Evolutionary conservation across 2,329 filamentous ascomycete species (phyloP), one percentile per base, ranked within the genome.

Genomic region (Paecilomyces variotii): DNA sequence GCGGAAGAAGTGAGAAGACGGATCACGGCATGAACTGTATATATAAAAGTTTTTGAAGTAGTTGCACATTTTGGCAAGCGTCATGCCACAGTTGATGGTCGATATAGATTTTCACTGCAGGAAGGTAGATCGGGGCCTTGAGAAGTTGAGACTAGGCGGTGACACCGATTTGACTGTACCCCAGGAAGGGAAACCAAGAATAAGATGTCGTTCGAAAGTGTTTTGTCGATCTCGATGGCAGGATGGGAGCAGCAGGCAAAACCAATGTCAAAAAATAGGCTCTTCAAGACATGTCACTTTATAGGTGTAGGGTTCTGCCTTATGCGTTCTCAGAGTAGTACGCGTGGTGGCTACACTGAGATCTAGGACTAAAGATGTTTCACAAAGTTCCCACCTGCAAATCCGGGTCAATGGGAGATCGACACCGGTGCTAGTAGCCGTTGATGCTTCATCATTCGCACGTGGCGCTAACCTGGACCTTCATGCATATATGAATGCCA

Each of bases 1-100:
- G 63, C 83, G 80, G 71, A 88, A 87, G 73, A 89, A 90, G 72
- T 91, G 88, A 14, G 82, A 79, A 49, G 84, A 84, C 0, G 87
- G 87, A 68, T 90, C 86, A 58, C 81, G 74, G 68, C 88, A 91
- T 51, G 83, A 80, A 59, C 85, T 86, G 76, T 90, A 90, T 72
- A 91, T 86, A 74, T 89, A 90, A 72, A 87, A 90, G 74, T 89
- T 89, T 67, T 87, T 88, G 67, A 85, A 87, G 68, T 87, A 89
- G 68, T 81, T 76, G 75, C 80, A 82, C 80, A 82, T 82, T 30
- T 64, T 51, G 57, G 27, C 24, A 45, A 24, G 50, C 50, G 50
- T 52, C 50, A 52, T 52, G 27, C 50, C 50, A 52, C 50, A n/a
- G 50, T 52, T 12, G 50, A 52, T 2, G 2, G 25, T 3, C 4